Evolutionary conservation across 2,329 filamentous ascomycete genomes (phyloP).

Genomic region (Colletotrichum higginsianum): DNA sequence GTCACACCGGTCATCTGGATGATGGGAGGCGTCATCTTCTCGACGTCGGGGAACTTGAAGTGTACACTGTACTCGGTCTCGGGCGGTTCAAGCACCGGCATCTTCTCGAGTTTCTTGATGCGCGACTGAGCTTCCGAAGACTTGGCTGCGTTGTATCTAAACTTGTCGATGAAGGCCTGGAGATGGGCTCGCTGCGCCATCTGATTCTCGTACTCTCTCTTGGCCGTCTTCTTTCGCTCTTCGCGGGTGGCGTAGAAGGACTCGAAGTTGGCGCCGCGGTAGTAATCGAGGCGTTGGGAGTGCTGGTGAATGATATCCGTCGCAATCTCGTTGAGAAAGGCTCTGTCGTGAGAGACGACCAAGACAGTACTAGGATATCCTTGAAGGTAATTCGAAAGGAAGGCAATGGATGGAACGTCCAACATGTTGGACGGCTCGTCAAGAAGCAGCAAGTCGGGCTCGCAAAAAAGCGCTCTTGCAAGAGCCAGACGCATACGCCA

Average conservation of each 20-base stretch:
- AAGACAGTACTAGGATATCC: constrained; percentile 94
- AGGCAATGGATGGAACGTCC: constrained; percentile 99
- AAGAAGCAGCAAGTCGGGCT: constrained; percentile 94
- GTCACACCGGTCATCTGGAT: constrained; percentile 95
- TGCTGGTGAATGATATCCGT: constrained; percentile 99
- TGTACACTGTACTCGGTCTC: constrained; percentile 96
- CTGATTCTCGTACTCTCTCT: constrained; percentile 98
- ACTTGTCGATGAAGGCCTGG: constrained; percentile 99
- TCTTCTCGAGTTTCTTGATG: constrained; percentile 98
- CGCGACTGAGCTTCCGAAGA: constrained; percentile 98
- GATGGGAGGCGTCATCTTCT: constrained; percentile 97
- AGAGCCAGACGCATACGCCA: constrained; percentile 99
- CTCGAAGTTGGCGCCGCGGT: constrained; percentile 97
- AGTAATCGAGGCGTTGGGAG: constrained; percentile 97
- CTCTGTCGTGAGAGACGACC: constrained; percentile 98
- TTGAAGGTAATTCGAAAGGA: constrained; percentile 96
- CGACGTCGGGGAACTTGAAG: constrained; percentile 97
- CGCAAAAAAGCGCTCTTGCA: constrained; percentile 96
- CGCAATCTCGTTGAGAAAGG: constrained; percentile 98
- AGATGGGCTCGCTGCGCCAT: constrained; percentile 94
- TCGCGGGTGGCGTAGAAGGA: constrained; percentile 98
- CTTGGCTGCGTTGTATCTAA: constrained; percentile 98
- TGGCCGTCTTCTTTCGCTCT: constrained; percentile 95
- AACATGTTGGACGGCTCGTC: constrained; percentile 99
- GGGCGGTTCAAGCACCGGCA: constrained; percentile 91